Conservation (phyloP, 1,284 basidiomycete species). For the Ganoderma boninense region DNA sequence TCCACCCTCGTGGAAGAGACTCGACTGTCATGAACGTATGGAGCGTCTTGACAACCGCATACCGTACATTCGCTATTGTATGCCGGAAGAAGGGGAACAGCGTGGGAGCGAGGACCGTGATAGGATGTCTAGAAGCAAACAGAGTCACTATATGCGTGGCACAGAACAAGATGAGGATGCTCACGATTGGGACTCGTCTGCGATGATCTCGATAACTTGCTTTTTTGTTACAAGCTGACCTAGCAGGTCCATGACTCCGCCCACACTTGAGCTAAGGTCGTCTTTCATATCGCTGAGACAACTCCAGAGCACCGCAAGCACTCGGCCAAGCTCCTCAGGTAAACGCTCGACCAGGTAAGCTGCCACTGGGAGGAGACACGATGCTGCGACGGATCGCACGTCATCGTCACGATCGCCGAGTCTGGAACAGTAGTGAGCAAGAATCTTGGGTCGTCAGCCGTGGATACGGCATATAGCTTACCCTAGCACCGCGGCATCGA, state of each 20-base stretch:
- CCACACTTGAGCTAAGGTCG: constrained; percentile 96
- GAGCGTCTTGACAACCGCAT: constrained; percentile 92
- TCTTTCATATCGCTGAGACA: constrained; percentile 95
- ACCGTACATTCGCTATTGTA: constrained; percentile 93
- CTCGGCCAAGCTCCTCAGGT: constrained; percentile 74
- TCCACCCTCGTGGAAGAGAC: constrained; percentile 85
- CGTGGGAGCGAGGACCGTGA: constrained; percentile 85
- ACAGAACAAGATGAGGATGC: constrained; percentile 40
- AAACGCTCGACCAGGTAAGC: constrained; percentile 82
- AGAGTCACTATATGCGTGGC: constrained; percentile 15
- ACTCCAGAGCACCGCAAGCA: constrained; percentile 90
- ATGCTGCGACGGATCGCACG: constrained; percentile 95
- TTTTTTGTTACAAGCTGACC: constrained; percentile 85
- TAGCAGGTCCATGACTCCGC: constrained; percentile 96
- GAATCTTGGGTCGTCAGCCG: not conserved
- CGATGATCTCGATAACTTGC: constrained; percentile 82
- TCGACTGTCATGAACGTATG: constrained; percentile 86
- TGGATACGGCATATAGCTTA: constrained; percentile 47
- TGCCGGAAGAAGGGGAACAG: constrained; percentile 98
- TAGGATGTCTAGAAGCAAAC: constrained; percentile 63
- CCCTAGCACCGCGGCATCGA: constrained; percentile 90
- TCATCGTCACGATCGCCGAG: constrained; percentile 95
- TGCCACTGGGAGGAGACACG: constrained; percentile 89
- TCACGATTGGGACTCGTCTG: constrained; percentile 71
- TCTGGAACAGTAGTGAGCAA: constrained; percentile 48